phyloP scores from a whole-genome alignment of 1,139 yeast species.

The Blastobotrys capitulatus region DNA sequence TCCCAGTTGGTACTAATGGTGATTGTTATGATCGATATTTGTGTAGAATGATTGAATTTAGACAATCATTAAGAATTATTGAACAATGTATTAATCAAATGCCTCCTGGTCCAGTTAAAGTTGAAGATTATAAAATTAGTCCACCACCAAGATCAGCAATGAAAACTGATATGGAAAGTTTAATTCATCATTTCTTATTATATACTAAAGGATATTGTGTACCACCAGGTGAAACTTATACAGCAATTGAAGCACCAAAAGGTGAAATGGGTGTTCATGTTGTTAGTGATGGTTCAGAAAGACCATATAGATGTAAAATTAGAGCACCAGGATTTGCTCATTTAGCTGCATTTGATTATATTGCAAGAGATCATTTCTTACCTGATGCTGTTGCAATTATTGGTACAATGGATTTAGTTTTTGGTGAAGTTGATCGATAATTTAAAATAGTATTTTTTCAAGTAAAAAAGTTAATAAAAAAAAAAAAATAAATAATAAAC shows the following conservation, averaged over 20 bases:
- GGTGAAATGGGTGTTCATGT: slow-evolving; percentile 93
- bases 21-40: slow-evolving; percentile 90
- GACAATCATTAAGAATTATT: slow-evolving; percentile 84
- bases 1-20: slow-evolving; percentile 82
- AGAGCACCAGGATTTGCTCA: slow-evolving; percentile 94
- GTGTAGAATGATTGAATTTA: slow-evolving; percentile 85
- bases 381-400: slow-evolving; percentile 93
- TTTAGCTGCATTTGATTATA: slow-evolving; percentile 81
- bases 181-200: slow-evolving; percentile 82
- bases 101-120: slow-evolving; percentile 92
- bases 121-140: slow-evolving; percentile 79
- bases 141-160: slow-evolving; percentile 78
- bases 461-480: neutral
- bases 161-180: slow-evolving; percentile 93
- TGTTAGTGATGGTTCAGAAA: slow-evolving; percentile 83
- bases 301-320: slow-evolving; percentile 89
- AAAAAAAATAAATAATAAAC: neutral
- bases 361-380: slow-evolving; percentile 77
- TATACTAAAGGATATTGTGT: slow-evolving; percentile 87
- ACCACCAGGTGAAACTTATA: slow-evolving; percentile 87
- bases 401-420: slow-evolving; percentile 93
- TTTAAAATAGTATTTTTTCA: neutral
- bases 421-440: slow-evolving; percentile 89
- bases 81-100: slow-evolving; percentile 87
- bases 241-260: slow-evolving; percentile 92